phyloP scores from a whole-genome alignment of 768 basidiomycete species.

The Boletus bicolor region DNA sequence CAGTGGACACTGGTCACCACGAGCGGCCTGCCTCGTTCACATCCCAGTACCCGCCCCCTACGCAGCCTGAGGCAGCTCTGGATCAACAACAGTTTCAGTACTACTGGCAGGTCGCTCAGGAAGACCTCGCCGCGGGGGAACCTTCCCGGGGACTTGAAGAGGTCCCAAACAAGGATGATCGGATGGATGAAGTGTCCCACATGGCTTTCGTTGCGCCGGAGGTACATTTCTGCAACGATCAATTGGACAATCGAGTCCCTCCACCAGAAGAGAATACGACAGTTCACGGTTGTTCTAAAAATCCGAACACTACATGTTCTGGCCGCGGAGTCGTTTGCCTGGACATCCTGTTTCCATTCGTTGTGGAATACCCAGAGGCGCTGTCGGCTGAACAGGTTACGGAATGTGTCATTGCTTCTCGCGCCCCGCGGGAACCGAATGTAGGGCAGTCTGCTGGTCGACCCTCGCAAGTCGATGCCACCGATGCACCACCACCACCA shows the following conservation, averaged over 20 bases:
- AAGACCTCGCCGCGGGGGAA: neutral
- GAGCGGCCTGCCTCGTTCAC: neutral
- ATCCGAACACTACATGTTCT: neutral
- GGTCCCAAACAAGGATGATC: neutral
- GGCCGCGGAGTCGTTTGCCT: neutral
- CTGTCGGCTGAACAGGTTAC: neutral
- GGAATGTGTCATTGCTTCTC: accelerated
- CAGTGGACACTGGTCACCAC: neutral
- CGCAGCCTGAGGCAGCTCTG: neutral
- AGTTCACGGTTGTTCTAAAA: neutral
- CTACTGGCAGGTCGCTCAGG: neutral
- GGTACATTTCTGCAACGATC: too few relatives aligned
- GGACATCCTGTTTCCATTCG: neutral
- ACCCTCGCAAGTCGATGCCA: neutral
- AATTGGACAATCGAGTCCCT: too few relatives aligned
- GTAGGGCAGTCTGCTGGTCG: neutral
- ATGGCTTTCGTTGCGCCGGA: too few relatives aligned
- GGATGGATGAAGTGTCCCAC: neutral
- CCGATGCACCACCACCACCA: neutral
- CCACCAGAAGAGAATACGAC: neutral
- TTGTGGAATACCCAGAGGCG: accelerated
- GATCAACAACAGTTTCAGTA: neutral
- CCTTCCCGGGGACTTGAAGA: neutral
- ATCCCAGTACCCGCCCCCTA: neutral
- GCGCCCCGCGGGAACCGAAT: too few relatives aligned